Evolutionary conservation across 2,329 filamentous ascomycete genomes (phyloP), one percentile per base, ranked within the genome.

Genomic region (Fusarium sp.): DNA sequence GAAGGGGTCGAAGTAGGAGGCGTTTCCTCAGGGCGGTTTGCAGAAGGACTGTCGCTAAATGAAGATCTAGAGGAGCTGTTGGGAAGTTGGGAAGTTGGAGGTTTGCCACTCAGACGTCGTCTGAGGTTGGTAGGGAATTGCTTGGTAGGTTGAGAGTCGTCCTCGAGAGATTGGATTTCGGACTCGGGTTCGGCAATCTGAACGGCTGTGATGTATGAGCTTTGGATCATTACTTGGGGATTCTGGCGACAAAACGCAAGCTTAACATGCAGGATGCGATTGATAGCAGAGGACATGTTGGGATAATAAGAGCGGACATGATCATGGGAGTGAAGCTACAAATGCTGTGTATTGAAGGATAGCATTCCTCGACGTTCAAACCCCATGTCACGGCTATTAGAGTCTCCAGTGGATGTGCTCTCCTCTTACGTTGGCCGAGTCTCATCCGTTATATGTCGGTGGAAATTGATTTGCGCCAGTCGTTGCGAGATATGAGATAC

Each of bases 121-220:
- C 74, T 63, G 73, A 76, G 61, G 78, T 79, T 60, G 35, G 78
- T 77, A 35, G 79, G 77, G 54, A 79, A 81, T 50, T 79, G 77
- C 58, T 77, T 81, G 62, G 73, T 55, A 26, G 75, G 63, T 37
- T 75, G 74, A 26, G 63, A 68, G 13, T 81, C 81, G 49, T 81
- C 78, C 18, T 82, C 81, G 37, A 77, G 69, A 33, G 69, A 63
- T 35, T 75, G 72, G 12, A 73, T 63, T 49, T 81, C 81, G 38
- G 77, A 75, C 23, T 77, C 77, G 20, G 87, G 86, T 73, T 89
- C 87, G 49, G 87, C 85, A 64, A 90, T 90, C 75, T 89, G 87
- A 58, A 90, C 88, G 61, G 87, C 87, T 81, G 62, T 53, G 46
- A 30, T 61, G 56, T 76, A 69, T 76, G 64, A 78, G 79, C 74